These are phyloP conservation scores for Pholiota adiposa DNA, from an alignment of 1,284 basidiomycete species.

Conservation along the genomic window DNA sequence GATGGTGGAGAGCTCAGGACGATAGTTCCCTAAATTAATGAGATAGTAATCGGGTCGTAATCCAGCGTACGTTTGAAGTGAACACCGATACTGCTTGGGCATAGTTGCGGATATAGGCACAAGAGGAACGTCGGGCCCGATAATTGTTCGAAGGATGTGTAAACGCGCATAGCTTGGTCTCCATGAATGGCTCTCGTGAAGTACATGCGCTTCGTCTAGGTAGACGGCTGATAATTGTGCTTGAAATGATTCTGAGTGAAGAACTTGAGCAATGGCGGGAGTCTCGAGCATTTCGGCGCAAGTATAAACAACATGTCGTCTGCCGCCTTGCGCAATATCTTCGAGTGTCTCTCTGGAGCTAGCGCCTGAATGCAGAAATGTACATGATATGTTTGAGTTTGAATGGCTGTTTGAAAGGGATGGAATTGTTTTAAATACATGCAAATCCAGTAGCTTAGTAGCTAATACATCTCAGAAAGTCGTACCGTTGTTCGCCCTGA, in stretches of 20 bases:
- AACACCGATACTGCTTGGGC: constrained; percentile 18
- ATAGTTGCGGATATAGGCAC: constrained; percentile 23
- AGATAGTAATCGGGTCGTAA: constrained; percentile 20
- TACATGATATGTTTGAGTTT: no score
- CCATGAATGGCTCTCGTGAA: constrained; percentile 21
- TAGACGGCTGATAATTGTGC: constrained; percentile 24
- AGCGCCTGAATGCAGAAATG: no score
- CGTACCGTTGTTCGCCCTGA: constrained; percentile 20
- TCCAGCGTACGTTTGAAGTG: constrained; percentile 15
- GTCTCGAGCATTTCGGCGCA: constrained; percentile 23
- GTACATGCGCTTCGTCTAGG: constrained; percentile 25
- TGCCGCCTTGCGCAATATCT: no score
- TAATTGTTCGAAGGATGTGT: constrained; percentile 15
- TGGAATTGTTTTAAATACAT: background rate
- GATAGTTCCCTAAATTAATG: constrained; percentile 23
- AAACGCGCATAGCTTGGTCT: constrained; percentile 19
- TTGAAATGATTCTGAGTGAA: constrained; percentile 18
- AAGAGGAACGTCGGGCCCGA: constrained; percentile 22
- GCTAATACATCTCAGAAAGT: constrained; percentile 4
- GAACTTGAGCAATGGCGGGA: constrained; percentile 12
- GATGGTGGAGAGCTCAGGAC: constrained; percentile 26
- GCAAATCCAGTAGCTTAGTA: background rate
- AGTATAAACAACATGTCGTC: constrained; percentile 10
- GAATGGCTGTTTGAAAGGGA: no score
- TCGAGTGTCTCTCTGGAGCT: no score